Conservation (phyloP, 2,329 filamentous ascomycete genomes). For the Fusarium sp. region DNA sequence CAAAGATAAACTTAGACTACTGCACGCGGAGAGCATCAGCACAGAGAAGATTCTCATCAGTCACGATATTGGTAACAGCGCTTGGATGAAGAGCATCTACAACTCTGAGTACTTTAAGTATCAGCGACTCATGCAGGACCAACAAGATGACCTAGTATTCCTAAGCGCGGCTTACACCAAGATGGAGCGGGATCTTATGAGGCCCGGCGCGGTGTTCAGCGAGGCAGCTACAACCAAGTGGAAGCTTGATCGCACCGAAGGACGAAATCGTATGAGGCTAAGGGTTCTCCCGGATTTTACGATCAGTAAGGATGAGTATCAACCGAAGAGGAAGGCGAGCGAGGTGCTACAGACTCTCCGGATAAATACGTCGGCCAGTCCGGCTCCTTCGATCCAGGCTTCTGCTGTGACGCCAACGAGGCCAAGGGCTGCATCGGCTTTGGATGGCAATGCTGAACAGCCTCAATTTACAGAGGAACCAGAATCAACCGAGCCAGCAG, state of each 20-base stretch:
- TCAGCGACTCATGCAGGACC: slow-evolving; percentile 87
- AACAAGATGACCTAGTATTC: slow-evolving; percentile 87
- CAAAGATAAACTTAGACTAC: slow-evolving; percentile 82
- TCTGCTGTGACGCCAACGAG: slow-evolving; percentile 29
- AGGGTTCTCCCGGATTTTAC: slow-evolving; percentile 83
- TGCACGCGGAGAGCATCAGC: slow-evolving; percentile 75
- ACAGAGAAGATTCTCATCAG: slow-evolving; percentile 77
- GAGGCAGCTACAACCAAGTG: slow-evolving; percentile 74
- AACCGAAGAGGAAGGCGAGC: slow-evolving; percentile 78
- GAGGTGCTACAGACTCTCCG: slow-evolving; percentile 52
- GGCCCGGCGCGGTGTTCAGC: slow-evolving; percentile 84
- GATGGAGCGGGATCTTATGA: slow-evolving; percentile 79
- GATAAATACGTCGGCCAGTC: slow-evolving; percentile 42
- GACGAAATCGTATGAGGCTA: slow-evolving; percentile 92
- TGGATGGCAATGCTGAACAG: slow-evolving; percentile 33
- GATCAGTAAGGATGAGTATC: slow-evolving; percentile 75
- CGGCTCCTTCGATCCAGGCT: slow-evolving; percentile 30
- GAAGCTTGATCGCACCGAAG: slow-evolving; percentile 95
- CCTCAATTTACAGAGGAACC: slow-evolving; percentile 38
- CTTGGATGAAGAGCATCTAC: slow-evolving; percentile 97
- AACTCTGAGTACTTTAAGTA: slow-evolving; percentile 91
- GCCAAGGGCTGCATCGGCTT: slow-evolving; percentile 25
- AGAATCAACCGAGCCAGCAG: slow-evolving; percentile 29
- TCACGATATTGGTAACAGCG: slow-evolving; percentile 87
- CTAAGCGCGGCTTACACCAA: slow-evolving; percentile 78